phyloP scores from a whole-genome alignment of 306 rosid species.

The Sicyos edulis region DNA sequence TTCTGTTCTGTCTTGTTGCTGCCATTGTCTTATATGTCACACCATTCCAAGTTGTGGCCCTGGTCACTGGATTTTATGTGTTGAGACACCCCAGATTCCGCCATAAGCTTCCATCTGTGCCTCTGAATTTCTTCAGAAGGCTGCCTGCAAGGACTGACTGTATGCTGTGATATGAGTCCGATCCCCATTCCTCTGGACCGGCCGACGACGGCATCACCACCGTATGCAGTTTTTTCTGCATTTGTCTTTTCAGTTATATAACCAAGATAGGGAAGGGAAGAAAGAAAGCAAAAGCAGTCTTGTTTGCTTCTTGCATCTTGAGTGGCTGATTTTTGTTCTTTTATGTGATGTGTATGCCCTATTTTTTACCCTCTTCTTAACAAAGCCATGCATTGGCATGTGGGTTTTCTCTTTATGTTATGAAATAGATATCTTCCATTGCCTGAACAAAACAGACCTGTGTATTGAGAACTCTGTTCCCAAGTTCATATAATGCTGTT shows the following conservation, averaged over 20 bases:
- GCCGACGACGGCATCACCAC: background rate
- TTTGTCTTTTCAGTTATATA: slow-evolving; percentile 16
- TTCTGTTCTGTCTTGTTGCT: slow-evolving; percentile 80
- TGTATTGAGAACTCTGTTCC: background rate
- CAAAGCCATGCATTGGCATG: slow-evolving; percentile 17
- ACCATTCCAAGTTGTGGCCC: slow-evolving; percentile 93
- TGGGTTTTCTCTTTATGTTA: background rate
- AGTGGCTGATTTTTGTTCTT: slow-evolving; percentile 19
- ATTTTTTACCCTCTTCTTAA: background rate
- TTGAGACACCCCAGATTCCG: slow-evolving; percentile 95
- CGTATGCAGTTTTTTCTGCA: slow-evolving; percentile 8
- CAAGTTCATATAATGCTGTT: slow-evolving; percentile 7
- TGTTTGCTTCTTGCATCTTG: slow-evolving; percentile 15
- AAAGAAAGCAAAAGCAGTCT: slow-evolving; percentile 13
- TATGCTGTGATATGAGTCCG: slow-evolving; percentile 55
- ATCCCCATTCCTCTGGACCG: background rate
- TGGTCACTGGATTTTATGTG: slow-evolving; percentile 71
- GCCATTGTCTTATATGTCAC: slow-evolving; percentile 86
- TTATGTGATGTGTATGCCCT: slow-evolving; percentile 11
- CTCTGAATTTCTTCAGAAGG: slow-evolving; percentile 93
- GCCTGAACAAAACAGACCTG: background rate
- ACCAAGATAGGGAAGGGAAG: background rate
- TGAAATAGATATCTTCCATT: background rate
- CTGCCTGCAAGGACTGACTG: slow-evolving; percentile 94
- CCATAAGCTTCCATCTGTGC: slow-evolving; percentile 94